Base-by-base conservation (phyloP, 2,329 filamentous ascomycete species). In the Hypoxylon sp. region DNA sequence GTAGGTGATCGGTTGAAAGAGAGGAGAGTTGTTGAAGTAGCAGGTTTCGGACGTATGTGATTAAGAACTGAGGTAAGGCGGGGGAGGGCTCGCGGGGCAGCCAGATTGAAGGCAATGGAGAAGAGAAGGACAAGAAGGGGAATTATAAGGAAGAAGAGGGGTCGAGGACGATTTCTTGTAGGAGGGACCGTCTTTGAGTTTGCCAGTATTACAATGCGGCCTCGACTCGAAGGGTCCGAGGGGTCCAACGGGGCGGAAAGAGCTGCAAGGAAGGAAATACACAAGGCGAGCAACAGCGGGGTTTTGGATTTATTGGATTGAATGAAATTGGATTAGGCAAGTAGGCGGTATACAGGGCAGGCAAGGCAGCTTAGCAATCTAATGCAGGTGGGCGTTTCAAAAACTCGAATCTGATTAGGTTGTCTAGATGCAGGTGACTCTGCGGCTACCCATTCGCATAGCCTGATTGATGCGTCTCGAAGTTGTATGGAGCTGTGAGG, bases 101-200 rank as follows among this genome's bases (percentile, higher is more conserved):
- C 90, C 90, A 93, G 88, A 77, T 87, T 91, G 86, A 86, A 82
- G 81, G 82, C 75, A 59, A 85, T 79, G 69, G 80, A 79, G 75
- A 87, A 75, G 78, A 91, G 84, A 75, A 91, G 79, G 73, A 89
- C 70, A 74, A 89, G 56, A 38, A 78, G 60, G 17, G 76, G 76
- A 74, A 84, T 79, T 72, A 87, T 79, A 75, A 87, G 70, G 67
- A 86, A 76, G 76, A 61, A 85, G 61, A 65, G 71, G 69, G 70
- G 72, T 66, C 60, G 76, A 49, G 23, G 17, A 57, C 13, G 28
- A n/a, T 41, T 61, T 58, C 25, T 65, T 48, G 41, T 63, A 63
- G 71, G 75, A 80, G 62, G 43, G 67, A 60, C 46, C 45, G 53
- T 30, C 23, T 60, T 72, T 38, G 66, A 68, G 45, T 68, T 70